Base-by-base conservation (phyloP, 75 land plant species). In the Gnetum montanum region DNA sequence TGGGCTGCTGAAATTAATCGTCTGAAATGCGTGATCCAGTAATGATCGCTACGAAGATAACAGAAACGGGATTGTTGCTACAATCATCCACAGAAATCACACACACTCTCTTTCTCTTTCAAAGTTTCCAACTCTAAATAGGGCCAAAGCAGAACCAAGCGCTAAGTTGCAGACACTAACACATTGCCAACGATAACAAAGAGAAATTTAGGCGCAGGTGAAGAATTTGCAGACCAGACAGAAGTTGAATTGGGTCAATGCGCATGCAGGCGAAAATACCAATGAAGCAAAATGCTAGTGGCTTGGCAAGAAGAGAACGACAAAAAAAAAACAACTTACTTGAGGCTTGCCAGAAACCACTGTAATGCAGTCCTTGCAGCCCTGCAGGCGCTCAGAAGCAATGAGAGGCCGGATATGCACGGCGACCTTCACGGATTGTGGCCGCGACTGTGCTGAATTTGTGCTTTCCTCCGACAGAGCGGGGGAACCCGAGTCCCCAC, bases 351-450 rank as follows among this genome's bases (percentile, higher is more conserved):
- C 90, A 6, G 86, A 66, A 31, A 85, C 61, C 6, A 93, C 84
- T 29, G 86, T 36, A 25, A 89, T 80, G 57, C 98, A 93, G 57
- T 89, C 96, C 49, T 89, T 82, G 64, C 98, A 93, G 0, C 98
- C 98, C 59, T 93, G 96, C 31, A 82, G 37, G 28, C 62, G 60
- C 78, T 93, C 98, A 35, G 73, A 77, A 7, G 70, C 80, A 49
- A 93, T 93, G 34, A 93, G 84, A 34, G 98, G 98, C 53, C 98
- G 53, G 43, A 93, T 62, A 43, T 93, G 96, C n/a, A 93, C 79
- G 1, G 96, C 98, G 26, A 93, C 98, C 57, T 81, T 85, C 31
- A 85, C 90, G 10, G 59, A 34, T 12, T 61, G 63, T 18, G 37
- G 16, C 34, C 22, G 46, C 18, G 46, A 72, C 74, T 53, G 82